Evolutionary conservation across 192 early-diverging fungal genomes (phyloP).

Genomic region (Backusella tarrabulga): DNA sequence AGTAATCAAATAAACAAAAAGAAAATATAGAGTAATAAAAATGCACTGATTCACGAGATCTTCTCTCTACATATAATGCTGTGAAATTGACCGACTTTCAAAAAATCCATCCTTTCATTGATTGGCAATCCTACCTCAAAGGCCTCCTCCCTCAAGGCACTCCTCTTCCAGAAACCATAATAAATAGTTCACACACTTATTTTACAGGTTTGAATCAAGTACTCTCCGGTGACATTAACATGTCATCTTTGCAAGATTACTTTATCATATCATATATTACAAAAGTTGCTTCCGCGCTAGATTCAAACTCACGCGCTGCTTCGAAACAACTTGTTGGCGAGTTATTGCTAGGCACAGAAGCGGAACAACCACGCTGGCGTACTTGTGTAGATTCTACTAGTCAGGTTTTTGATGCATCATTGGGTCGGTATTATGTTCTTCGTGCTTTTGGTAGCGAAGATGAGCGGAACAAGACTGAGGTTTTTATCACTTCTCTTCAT

Average conservation of each 20-base stretch:
- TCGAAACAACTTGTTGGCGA: not conserved
- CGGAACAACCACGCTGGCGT: slow-evolving; percentile 36
- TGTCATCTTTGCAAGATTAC: slow-evolving; percentile 26
- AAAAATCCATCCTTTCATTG: slow-evolving; percentile 35
- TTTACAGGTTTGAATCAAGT: slow-evolving; percentile 41
- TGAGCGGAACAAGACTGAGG: slow-evolving; percentile 37
- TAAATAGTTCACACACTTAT: slow-evolving; percentile 45
- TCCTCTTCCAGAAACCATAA: slow-evolving; percentile 35
- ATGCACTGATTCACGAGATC: too few relatives aligned
- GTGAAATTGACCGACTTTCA: slow-evolving; percentile 25
- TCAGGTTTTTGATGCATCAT: slow-evolving; percentile 10
- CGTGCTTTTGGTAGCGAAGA: slow-evolving; percentile 40
- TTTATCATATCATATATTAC: slow-evolving; percentile 30
- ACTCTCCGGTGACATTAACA: not conserved
- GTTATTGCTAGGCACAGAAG: not conserved
- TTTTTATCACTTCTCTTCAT: slow-evolving; percentile 39
- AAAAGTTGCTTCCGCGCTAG: not conserved
- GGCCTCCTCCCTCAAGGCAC: slow-evolving; percentile 18
- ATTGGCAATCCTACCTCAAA: slow-evolving; percentile 36
- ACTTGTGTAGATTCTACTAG: slow-evolving; percentile 25
- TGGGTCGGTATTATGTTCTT: slow-evolving; percentile 45
- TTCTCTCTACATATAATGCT: too few relatives aligned
- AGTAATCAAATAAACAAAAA: not conserved
- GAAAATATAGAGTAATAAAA: too few relatives aligned
- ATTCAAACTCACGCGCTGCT: not conserved